phyloP scores from a whole-genome alignment of 345 rosid genomes.

The Psidium friedrichsthalianum region DNA sequence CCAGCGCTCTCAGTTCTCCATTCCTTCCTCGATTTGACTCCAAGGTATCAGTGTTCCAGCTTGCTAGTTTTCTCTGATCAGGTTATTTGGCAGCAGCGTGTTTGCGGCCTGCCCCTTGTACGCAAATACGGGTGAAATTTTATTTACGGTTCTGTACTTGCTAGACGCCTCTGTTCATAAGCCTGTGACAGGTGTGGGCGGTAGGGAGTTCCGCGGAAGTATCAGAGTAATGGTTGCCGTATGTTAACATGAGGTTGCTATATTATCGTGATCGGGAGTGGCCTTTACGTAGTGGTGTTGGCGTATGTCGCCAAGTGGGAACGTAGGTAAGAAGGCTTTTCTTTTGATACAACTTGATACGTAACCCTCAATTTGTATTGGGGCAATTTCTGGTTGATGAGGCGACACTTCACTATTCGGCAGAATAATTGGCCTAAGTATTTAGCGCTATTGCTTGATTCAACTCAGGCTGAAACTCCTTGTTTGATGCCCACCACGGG shows the following conservation, averaged over 20 bases:
- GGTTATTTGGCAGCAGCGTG: neutral
- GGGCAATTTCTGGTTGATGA: neutral
- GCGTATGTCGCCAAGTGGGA: neutral
- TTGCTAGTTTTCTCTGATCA: conserved; percentile 7
- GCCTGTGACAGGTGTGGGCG: conserved; percentile 13
- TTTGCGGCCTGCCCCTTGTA: no score
- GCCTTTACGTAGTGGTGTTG: conserved; percentile 21
- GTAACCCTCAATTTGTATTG: neutral
- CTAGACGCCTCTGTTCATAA: neutral
- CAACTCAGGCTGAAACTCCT: neutral
- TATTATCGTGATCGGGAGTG: conserved; percentile 21
- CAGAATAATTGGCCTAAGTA: neutral
- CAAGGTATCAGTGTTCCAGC: conserved; percentile 10
- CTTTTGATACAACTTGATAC: neutral
- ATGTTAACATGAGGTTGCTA: conserved; percentile 19
- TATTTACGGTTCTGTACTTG: no score
- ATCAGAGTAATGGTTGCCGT: conserved; percentile 18
- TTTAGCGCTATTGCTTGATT: neutral
- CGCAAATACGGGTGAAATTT: no score
- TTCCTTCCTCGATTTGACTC: conserved; percentile 4
- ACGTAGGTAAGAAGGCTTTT: neutral
- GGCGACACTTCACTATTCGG: neutral
- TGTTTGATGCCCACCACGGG: conserved; percentile 14
- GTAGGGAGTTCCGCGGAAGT: conserved; percentile 21
- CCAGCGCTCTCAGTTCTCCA: conserved; percentile 1